phyloP scores from a whole-genome alignment of 352 stramenopile genomes.

The Globisporangium mamillatum region DNA sequence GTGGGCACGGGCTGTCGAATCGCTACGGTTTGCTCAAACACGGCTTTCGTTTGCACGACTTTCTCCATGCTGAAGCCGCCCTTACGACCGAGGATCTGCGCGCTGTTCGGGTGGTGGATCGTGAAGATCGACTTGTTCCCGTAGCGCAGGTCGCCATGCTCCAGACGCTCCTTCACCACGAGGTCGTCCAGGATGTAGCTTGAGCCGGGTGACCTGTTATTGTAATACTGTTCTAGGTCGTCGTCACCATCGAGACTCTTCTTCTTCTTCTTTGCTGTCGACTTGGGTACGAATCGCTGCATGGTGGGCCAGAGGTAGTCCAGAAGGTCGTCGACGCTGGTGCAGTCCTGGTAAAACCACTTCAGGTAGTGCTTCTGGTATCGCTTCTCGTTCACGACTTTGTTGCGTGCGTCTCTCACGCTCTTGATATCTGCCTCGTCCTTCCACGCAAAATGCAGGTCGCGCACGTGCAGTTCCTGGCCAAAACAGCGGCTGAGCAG shows the following conservation, averaged over 20 bases:
- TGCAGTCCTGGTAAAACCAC: constrained; percentile 60
- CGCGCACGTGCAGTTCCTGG: constrained; percentile 22
- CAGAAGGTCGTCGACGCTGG: constrained; percentile 54
- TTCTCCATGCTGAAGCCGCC: constrained; percentile 23
- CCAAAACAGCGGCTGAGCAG: constrained; percentile 34
- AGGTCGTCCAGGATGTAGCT: constrained; percentile 54
- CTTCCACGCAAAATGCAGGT: constrained; percentile 31
- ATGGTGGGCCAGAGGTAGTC: constrained; percentile 50
- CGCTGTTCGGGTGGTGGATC: constrained; percentile 40
- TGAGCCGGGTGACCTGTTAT: neutral
- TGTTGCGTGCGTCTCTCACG: constrained; percentile 18
- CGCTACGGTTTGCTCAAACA: constrained; percentile 18
- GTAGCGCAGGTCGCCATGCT: constrained; percentile 42
- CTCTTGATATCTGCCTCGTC: constrained; percentile 24
- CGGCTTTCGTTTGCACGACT: constrained; percentile 20
- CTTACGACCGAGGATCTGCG: constrained; percentile 24
- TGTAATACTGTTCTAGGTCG: neutral
- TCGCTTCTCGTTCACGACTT: constrained; percentile 31
- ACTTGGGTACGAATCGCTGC: constrained; percentile 19
- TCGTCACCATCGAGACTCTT: neutral
- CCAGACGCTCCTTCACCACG: constrained; percentile 40
- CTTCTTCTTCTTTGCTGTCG: neutral
- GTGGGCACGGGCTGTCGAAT: neutral
- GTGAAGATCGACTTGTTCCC: constrained; percentile 45
- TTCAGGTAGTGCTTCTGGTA: constrained; percentile 49